These are phyloP conservation scores for Chaetomium cochliodes DNA, from an alignment of 495 filamentous ascomycete species.

Conservation along the genomic window DNA sequence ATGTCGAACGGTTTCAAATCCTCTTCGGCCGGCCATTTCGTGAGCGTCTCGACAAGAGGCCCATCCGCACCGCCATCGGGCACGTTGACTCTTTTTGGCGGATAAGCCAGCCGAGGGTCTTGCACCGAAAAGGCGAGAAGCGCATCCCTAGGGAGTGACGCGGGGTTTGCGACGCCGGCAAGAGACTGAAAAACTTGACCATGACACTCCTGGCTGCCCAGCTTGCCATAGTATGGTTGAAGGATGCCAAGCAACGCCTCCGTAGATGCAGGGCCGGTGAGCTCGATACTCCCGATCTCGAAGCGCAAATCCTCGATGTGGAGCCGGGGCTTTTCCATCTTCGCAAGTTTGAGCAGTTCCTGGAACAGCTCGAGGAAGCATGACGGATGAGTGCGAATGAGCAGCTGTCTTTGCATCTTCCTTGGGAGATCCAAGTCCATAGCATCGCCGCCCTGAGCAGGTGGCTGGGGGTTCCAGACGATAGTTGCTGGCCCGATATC, in stretches of 20 bases:
- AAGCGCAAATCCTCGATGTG: conserved; percentile 87
- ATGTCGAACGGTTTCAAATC: conserved; percentile 54
- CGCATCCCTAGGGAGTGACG: conserved; percentile 68
- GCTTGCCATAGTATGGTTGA: conserved; percentile 48
- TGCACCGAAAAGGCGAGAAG: conserved; percentile 69
- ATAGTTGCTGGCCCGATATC: conserved; percentile 75
- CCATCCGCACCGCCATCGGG: conserved; percentile 53
- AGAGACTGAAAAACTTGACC: conserved; percentile 62
- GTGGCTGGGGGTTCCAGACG: conserved; percentile 58
- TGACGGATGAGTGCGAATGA: conserved; percentile 82
- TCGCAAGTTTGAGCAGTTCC: conserved; percentile 65
- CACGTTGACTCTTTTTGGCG: conserved; percentile 51
- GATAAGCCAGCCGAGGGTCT: conserved; percentile 80
- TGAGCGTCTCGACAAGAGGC: conserved; percentile 53
- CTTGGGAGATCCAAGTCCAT: conserved; percentile 30
- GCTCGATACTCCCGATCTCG: conserved; percentile 90
- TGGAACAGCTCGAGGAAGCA: conserved; percentile 84
- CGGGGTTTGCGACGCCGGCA: conserved; percentile 68
- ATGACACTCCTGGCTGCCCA: conserved; percentile 43
- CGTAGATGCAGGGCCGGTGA: conserved; percentile 79
- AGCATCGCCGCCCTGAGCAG: conserved; percentile 10
- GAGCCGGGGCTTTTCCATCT: conserved; percentile 67
- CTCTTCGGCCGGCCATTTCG: conserved; percentile 68
- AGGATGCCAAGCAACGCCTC: conserved; percentile 75
- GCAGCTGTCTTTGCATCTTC: conserved; percentile 56